These are phyloP conservation scores for Gymnopus androsaceus DNA, from an alignment of 1,284 basidiomycete genomes.

Conservation along the genomic window DNA sequence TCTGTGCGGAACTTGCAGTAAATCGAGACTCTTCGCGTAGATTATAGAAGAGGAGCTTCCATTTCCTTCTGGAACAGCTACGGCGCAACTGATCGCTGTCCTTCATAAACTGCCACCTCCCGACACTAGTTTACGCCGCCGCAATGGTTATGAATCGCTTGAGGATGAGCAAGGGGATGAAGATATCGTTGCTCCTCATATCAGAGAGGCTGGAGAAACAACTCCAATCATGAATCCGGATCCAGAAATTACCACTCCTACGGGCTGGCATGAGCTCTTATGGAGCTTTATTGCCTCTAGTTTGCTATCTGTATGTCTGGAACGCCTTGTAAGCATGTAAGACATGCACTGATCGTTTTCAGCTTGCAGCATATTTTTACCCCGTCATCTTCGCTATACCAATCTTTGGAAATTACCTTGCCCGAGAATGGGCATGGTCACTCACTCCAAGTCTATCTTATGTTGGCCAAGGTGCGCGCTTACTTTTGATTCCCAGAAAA, in stretches of 20 bases:
- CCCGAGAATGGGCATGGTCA: constrained; percentile 90
- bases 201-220: constrained; percentile 32
- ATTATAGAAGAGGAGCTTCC: constrained; percentile 92
- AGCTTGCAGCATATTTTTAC: constrained; percentile 84
- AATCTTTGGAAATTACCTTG: constrained; percentile 85
- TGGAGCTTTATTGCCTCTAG: constrained; percentile 79
- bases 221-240: constrained; percentile 27
- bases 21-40: constrained; percentile 36
- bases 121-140: constrained; percentile 51
- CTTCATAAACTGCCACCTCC: constrained; percentile 79
- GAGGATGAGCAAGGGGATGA: constrained; percentile 23
- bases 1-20: constrained; percentile 4
- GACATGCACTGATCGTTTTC: not conserved
- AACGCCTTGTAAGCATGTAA: not conserved
- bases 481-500: not conserved
- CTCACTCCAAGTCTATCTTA: constrained; percentile 93
- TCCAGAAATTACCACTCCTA: constrained; percentile 50
- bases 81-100: constrained; percentile 92
- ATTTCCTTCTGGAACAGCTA: constrained; percentile 96
- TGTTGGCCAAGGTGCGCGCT: constrained; percentile 75
- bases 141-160: constrained; percentile 52
- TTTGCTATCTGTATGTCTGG: constrained; percentile 64
- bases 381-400: constrained; percentile 92
- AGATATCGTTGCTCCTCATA: constrained; percentile 31
- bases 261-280: constrained; percentile 72